Conservation (phyloP, 2,329 filamentous ascomycete species). For the Hypoxylon rubiginosum region DNA sequence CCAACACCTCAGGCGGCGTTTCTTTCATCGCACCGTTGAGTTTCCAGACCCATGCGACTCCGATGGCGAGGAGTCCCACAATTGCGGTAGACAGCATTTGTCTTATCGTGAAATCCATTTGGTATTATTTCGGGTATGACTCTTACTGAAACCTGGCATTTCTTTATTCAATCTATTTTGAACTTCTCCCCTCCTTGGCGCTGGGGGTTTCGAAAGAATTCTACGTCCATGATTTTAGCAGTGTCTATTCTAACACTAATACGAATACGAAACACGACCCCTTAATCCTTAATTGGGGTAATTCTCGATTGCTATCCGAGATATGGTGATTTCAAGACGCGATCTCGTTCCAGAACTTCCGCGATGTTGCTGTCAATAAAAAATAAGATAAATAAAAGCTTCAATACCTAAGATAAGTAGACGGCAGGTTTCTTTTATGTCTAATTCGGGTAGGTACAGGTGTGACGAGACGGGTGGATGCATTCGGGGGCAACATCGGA, state of each 20-base stretch:
- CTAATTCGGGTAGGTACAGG: neutral
- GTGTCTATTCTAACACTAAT: neutral
- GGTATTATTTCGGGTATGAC: neutral
- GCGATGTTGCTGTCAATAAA: neutral
- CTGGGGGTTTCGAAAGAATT: neutral
- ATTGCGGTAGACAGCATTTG: constrained; percentile 31
- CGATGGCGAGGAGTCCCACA: constrained; percentile 37
- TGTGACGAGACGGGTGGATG: neutral
- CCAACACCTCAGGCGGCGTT: constrained; percentile 49
- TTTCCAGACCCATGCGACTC: constrained; percentile 47
- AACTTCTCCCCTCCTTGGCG: neutral
- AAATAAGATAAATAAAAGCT: neutral
- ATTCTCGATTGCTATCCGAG: neutral
- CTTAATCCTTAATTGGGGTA: neutral
- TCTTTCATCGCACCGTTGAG: constrained; percentile 52
- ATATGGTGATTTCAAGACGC: neutral
- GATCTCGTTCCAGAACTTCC: neutral
- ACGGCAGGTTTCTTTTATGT: neutral
- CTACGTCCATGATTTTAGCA: neutral
- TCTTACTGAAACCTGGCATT: too few species aligned
- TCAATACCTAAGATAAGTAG: too few species aligned
- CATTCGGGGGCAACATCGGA: neutral
- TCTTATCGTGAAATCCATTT: constrained; percentile 22
- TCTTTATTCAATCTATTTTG: neutral
- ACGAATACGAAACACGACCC: neutral